A percentile compares a stretch with the other conserved stretches of the same genome.
Conservation (phyloP, 345 rosid genomes). For the Arabis alpina region DNA sequence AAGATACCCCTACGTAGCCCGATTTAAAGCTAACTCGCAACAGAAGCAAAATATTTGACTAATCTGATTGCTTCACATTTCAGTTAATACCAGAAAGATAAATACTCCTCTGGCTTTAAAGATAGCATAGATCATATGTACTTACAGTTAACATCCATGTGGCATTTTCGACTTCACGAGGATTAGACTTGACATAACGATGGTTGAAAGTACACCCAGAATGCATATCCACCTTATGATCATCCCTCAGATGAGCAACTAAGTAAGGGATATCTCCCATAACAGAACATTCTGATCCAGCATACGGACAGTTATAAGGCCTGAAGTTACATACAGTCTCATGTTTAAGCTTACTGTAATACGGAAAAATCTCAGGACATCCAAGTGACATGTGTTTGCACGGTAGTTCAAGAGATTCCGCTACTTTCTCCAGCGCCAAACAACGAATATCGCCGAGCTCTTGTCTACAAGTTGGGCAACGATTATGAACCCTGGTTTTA, state of each 20-base stretch:
- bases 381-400: constrained; percentile 83
- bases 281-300: constrained; percentile 90
- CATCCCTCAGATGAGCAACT: constrained; percentile 89
- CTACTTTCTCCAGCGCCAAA: constrained; percentile 90
- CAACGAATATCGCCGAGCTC: constrained; percentile 99
- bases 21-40: constrained; percentile 8
- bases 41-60: neutral
- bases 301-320: constrained; percentile 90
- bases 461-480: constrained; percentile 96
- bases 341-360: constrained; percentile 92
- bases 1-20: constrained; percentile 2
- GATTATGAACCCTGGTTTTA: constrained; percentile 84
- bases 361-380: constrained; percentile 91
- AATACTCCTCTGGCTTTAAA: neutral
- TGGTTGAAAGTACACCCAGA: constrained; percentile 96
- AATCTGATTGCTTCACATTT: constrained; percentile 8
- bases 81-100: neutral
- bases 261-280: constrained; percentile 85
- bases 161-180: constrained; percentile 97
- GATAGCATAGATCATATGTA: constrained; percentile 18
- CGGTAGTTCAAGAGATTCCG: constrained; percentile 90
- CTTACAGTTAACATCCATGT: constrained; percentile 98
- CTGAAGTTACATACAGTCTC: constrained; percentile 87
- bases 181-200: constrained; percentile 97
- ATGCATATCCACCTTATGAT: constrained; percentile 98